Base-by-base conservation (phyloP, 139 green algal species). In the Bryopsis sp. region DNA sequence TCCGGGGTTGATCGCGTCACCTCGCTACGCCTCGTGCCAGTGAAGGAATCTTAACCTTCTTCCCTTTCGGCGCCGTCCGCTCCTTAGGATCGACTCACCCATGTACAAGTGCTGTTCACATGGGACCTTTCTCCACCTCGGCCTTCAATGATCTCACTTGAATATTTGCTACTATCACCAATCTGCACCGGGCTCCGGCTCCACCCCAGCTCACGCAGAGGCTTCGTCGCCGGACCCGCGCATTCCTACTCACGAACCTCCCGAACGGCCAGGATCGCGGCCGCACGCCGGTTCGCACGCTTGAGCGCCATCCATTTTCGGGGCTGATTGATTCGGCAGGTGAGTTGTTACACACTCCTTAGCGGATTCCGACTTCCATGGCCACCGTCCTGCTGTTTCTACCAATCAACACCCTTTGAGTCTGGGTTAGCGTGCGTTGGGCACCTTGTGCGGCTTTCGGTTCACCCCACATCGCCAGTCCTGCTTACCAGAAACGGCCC, bases 331-430 rank as follows among this genome's bases (percentile, higher is more conserved):
- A 95, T 94, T 96, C 88, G 89, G 88, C 88, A 93, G 89, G 88
- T 93, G 88, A 93, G 88, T 94, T 94, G 88, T 96, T 96, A 94
- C 89, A 94, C 89, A 95, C 86, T 96, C 89, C 86, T 94, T 94
- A 95, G 89, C 89, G 89, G 87, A 88, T 95, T 94, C 88, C 87
- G 89, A 94, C 89, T 95, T 95, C 89, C 89, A 94, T 95, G 89
- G 88, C 89, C 89, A 95, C 89, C 89, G 87, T 95, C 87, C 89
- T 92, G 84, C 83, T 93, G 84, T 92, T 85, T 88, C 79, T 86
- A 95, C 93, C 78, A 91, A 93, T 87, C 82, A 93, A 92, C 87
- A 93, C 88, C 87, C 81, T 93, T 92, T 92, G 11, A 80, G 86
- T 95, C 86, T 93, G 91, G 86, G 84, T 95, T 90, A 95, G 88